Conservation (phyloP, 2,329 filamentous ascomycete genomes). For the Xylariomycetidae sp. region DNA sequence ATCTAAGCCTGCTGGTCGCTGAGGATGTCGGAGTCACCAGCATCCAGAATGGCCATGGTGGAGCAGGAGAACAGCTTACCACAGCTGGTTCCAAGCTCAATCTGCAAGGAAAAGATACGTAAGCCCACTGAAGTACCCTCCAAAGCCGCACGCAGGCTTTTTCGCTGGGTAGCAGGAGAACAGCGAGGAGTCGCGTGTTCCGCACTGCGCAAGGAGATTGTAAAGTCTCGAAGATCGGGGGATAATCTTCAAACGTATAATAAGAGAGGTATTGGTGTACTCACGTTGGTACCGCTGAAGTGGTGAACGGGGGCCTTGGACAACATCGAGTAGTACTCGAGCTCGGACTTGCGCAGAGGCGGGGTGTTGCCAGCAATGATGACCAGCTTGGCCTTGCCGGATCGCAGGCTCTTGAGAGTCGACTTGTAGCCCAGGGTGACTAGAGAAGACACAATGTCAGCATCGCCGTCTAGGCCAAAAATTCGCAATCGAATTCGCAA, state of each 20-base stretch:
- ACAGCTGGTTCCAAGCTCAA: conserved; percentile 92
- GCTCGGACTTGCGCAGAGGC: conserved; percentile 94
- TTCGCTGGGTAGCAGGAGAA: conserved; percentile 69
- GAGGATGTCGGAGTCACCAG: conserved; percentile 97
- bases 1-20: conserved; percentile 63
- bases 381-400: conserved; percentile 97
- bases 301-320: conserved; percentile 95
- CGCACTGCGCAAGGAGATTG: conserved; percentile 29
- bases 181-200: neutral
- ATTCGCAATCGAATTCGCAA: conserved; percentile 42
- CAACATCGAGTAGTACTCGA: conserved; percentile 92
- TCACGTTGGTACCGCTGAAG: conserved; percentile 98
- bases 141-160: conserved; percentile 79
- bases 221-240: conserved; percentile 16
- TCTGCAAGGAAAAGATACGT: conserved; percentile 49
- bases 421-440: conserved; percentile 89
- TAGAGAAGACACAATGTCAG: conserved; percentile 36
- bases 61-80: conserved; percentile 99
- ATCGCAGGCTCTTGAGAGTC: conserved; percentile 82
- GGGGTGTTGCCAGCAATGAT: conserved; percentile 95
- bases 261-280: conserved; percentile 35
- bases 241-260: neutral
- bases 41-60: conserved; percentile 94
- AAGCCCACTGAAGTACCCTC: conserved; percentile 71
- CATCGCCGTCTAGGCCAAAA: conserved; percentile 14